These are phyloP conservation scores for Tetrahymena elliotti DNA, from an alignment of 73 alveolate genomes.

Conservation along the genomic window DNA sequence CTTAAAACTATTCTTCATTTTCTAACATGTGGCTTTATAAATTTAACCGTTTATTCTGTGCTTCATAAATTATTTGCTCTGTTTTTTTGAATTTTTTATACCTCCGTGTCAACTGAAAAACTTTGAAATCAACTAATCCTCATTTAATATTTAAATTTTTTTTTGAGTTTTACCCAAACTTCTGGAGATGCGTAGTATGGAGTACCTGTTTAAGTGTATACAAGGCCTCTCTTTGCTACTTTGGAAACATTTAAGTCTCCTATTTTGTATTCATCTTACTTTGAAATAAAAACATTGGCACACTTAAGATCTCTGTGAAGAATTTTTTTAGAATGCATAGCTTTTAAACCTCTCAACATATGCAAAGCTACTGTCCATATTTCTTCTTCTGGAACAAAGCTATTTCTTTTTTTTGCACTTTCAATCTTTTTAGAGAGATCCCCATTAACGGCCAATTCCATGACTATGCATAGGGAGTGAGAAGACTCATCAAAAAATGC, in stretches of 20 bases:
- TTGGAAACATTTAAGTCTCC: constrained; percentile 77
- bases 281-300: constrained; percentile 61
- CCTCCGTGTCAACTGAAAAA: not conserved
- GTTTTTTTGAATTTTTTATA: no score
- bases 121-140: not conserved
- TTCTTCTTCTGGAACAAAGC: constrained; percentile 7
- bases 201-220: constrained; percentile 70
- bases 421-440: constrained; percentile 13
- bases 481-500: constrained; percentile 50
- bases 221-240: constrained; percentile 48
- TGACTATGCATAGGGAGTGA: constrained; percentile 18
- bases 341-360: constrained; percentile 27
- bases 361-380: constrained; percentile 25
- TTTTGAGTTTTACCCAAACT: constrained; percentile 48
- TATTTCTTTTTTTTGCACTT: not conserved
- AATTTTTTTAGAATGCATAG: constrained; percentile 24
- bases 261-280: constrained; percentile 40
- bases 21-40: not conserved
- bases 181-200: constrained; percentile 84
- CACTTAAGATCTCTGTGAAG: constrained; percentile 47
- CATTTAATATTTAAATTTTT: not conserved
- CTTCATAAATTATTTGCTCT: not conserved
- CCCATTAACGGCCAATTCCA: constrained; percentile 46
- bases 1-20: not conserved
- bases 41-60: no score